Base-by-base conservation (phyloP, 768 basidiomycete genomes). In the Hericium coralloides region DNA sequence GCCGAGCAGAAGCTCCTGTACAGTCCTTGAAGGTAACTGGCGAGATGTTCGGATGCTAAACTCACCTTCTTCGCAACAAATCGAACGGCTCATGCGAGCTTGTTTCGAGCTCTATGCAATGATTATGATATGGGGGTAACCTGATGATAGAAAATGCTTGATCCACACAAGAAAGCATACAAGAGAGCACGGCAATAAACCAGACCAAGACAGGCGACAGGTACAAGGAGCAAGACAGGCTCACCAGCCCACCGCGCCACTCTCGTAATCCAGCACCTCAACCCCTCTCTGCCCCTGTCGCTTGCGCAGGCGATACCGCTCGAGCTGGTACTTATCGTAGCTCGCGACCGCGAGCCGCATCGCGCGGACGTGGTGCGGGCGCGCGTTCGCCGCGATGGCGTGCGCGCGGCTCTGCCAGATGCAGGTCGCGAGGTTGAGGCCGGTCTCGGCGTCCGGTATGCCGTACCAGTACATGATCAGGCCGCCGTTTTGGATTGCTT, bases 391-490 rank as follows among this genome's bases (percentile, higher is more conserved):
- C 3, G 83, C 84, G 25, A 84, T 72, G 4, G 95, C 95, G 59
- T 93, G 87, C 62, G 79, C 79, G 6, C 94, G 84, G 43, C 88
- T 91, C 71, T 89, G 85, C 95, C 95, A 98, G 43, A 98, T 87
- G 73, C 95, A 98, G 17, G 94, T 97, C 8, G 95, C 93, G 55
- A 97, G 81, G 69, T 98, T 98, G 71, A 89, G 75, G 1, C 92
- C 85, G 0, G 89, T 88, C 38, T 75, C 68, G 51, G 78, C 78
- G 62, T 90, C 73, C 1, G 94, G 94, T 31, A 86, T 78, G 10
- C 94, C 94, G 63, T 93, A 95, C 95, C 95, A 98, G 69, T 98
- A 98, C 67, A 95, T 75, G 53, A 97, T 80, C 36, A 98, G 75
- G 82, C 92, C 91, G 61, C 92, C 90, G 58, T 89, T 92, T 43